Base-by-base conservation (phyloP, 805 yeast species). In the Blastobotrys peoriensis region DNA sequence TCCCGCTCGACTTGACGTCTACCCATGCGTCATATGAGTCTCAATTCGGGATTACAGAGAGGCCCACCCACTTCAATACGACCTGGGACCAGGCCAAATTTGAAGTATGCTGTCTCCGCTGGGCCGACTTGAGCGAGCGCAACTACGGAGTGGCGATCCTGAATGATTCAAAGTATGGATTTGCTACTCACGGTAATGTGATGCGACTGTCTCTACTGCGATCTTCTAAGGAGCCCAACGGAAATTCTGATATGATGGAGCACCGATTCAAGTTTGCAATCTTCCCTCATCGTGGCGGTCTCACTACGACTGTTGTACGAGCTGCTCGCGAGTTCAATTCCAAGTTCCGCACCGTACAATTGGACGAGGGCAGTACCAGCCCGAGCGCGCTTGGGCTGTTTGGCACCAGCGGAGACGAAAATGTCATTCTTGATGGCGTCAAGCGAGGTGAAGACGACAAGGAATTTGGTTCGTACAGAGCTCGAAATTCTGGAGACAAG, bases 191-290 rank as follows among this genome's bases (percentile, higher is more conserved):
- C 57, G 94, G 94, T 20, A 83, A 83, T 53, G 65, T 80, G 61
- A 80, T 86, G 75, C 75, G 93, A 46, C 67, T 86, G 33, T 83
- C 93, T 1, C 66, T 86, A 49, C 65, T 86, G 51, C 76, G 95
- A 63, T 79, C 91, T 20, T 81, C 95, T 25, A 85, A 85, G 61
- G 82, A 83, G n/a, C 95, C 95, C 0, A 94, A 86, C 70, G 83
- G 75, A 10, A 69, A 74, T 58, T 91, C 94, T n/a, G 95, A 86
- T 60, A 82, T 85, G 79, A 94, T 91, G 1, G 58, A 65, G 13
- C 94, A 86, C 60, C 71, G 70, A 43, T 79, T 86, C 61, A 79
- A 75, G 48, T 86, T 83, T 63, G 87, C 86, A 0, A 63, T 85
- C 34, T 74, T 74, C 47, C 91, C 93, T 4, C 95, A 85, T 57